A percentile compares a stretch with the other conserved stretches of the same genome.
phyloP scores from a whole-genome alignment of 2,329 filamentous ascomycete species.

The Pseudopyricularia javanii region DNA sequence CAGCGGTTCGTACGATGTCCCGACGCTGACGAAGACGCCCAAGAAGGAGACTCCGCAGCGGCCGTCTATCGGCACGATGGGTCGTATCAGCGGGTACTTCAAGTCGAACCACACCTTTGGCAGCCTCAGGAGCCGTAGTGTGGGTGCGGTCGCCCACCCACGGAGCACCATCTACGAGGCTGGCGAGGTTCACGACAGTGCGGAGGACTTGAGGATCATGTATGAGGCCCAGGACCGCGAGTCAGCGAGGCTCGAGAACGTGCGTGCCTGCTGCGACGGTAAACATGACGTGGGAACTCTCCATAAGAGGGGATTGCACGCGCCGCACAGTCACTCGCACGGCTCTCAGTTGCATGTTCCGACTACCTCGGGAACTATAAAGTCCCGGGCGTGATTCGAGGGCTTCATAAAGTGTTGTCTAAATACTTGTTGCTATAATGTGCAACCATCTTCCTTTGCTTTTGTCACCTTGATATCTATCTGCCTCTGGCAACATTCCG shows the following conservation, averaged over 20 bases:
- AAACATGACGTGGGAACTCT: constrained; percentile 63
- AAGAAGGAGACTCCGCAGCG: constrained; percentile 17
- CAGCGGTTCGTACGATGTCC: constrained; percentile 35
- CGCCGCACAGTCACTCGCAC: constrained; percentile 10
- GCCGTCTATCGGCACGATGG: constrained; percentile 32
- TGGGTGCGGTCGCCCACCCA: constrained; percentile 16
- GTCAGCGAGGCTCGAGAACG: constrained; percentile 77
- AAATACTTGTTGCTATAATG: not conserved
- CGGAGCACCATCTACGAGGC: constrained; percentile 33
- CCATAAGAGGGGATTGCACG: constrained; percentile 30
- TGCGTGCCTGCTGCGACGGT: constrained; percentile 96
- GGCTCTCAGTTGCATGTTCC: constrained; percentile 5
- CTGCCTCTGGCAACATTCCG: not conserved
- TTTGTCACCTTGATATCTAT: not conserved
- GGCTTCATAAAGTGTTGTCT: not conserved
- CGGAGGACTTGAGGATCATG: constrained; percentile 69
- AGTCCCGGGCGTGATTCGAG: not conserved
- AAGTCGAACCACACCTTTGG: constrained; percentile 39
- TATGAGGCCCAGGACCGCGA: constrained; percentile 70
- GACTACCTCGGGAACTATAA: not conserved
- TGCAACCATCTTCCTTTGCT: too few relatives aligned
- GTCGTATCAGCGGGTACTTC: constrained; percentile 49
- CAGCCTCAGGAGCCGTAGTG: constrained; percentile 39
- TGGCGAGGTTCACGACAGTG: constrained; percentile 59
- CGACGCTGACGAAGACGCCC: constrained; percentile 40